These are phyloP conservation scores for Collybiopsis confluens DNA, from an alignment of 768 basidiomycete species.

Conservation along the genomic window DNA sequence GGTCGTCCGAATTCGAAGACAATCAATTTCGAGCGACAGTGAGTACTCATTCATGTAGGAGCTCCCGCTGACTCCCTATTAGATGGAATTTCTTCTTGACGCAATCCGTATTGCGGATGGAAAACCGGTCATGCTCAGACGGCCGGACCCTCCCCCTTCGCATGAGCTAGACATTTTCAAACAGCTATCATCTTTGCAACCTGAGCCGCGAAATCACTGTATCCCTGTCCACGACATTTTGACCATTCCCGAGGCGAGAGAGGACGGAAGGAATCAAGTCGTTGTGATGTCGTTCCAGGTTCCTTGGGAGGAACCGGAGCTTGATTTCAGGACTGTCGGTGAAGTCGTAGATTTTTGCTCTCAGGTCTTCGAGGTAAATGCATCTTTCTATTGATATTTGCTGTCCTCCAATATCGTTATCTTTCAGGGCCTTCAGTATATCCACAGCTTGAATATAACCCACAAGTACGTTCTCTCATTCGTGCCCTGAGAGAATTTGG, in stretches of 20 bases:
- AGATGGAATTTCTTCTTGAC: too few relatives aligned
- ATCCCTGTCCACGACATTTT: conserved; percentile 23
- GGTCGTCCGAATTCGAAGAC: conserved; percentile 8
- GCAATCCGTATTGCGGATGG: conserved; percentile 25
- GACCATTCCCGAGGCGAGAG: conserved; percentile 12
- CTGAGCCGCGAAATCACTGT: conserved; percentile 29
- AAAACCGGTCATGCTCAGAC: conserved; percentile 25
- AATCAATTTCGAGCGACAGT: not conserved
- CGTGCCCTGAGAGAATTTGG: not conserved
- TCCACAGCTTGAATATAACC: conserved; percentile 21
- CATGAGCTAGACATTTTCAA: conserved; percentile 25
- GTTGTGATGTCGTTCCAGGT: conserved; percentile 28
- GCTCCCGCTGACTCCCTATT: too few relatives aligned
- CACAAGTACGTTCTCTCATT: conserved; percentile 18
- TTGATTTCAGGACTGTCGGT: conserved; percentile 31
- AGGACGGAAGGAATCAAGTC: conserved; percentile 14
- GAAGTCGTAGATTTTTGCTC: conserved; percentile 27
- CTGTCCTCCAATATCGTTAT: conserved; percentile 13
- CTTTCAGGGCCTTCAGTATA: conserved; percentile 21
- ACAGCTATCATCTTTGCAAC: conserved; percentile 12
- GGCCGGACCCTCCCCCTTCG: conserved; percentile 13
- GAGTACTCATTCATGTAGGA: too few relatives aligned
- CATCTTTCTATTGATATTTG: conserved; percentile 18
- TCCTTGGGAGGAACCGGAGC: conserved; percentile 20
- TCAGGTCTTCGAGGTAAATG: conserved; percentile 29